Percentiles rank a stretch among this genome's conserved stretches.
Conservation (phyloP, 2,329 filamentous ascomycete species). For the Fusarium tanahbumbuense region DNA sequence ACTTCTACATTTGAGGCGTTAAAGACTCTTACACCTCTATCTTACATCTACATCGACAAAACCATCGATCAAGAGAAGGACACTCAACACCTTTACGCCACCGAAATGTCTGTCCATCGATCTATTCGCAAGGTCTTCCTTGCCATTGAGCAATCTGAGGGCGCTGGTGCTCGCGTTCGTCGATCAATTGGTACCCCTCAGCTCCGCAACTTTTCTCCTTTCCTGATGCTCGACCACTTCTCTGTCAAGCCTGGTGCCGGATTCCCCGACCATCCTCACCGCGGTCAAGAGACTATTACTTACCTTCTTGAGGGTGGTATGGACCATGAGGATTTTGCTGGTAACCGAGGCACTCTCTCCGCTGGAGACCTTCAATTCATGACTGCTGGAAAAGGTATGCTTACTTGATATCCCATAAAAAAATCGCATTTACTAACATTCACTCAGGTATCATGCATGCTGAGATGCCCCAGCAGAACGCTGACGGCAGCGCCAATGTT, state of each 20-base stretch:
- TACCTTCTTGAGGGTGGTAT: slow-evolving; percentile 88
- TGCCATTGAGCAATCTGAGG: slow-evolving; percentile 87
- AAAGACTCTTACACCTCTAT: slow-evolving; percentile 17
- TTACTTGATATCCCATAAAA: too few species aligned
- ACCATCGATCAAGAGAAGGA: slow-evolving; percentile 14
- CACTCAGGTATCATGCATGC: slow-evolving; percentile 86
- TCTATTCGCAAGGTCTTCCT: slow-evolving; percentile 86
- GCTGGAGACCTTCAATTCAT: slow-evolving; percentile 97
- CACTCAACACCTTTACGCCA: slow-evolving; percentile 48
- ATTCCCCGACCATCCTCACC: slow-evolving; percentile 87
- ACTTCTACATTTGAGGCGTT: slow-evolving; percentile 33
- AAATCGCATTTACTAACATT: neutral
- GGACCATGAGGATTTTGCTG: slow-evolving; percentile 93
- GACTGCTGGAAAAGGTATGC: slow-evolving; percentile 76
- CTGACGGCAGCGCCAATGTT: slow-evolving; percentile 80
- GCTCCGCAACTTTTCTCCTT: slow-evolving; percentile 88
- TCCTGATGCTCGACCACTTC: slow-evolving; percentile 98
- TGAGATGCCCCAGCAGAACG: slow-evolving; percentile 88
- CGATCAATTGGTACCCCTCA: slow-evolving; percentile 87
- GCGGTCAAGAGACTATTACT: slow-evolving; percentile 89
- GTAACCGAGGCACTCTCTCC: slow-evolving; percentile 84
- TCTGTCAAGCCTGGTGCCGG: slow-evolving; percentile 81
- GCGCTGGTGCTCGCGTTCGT: slow-evolving; percentile 86
- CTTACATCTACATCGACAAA: slow-evolving; percentile 1
- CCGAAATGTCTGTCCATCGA: slow-evolving; percentile 75